Conservation (phyloP, 805 yeast genomes). For the Debaryomyces castellii region DNA sequence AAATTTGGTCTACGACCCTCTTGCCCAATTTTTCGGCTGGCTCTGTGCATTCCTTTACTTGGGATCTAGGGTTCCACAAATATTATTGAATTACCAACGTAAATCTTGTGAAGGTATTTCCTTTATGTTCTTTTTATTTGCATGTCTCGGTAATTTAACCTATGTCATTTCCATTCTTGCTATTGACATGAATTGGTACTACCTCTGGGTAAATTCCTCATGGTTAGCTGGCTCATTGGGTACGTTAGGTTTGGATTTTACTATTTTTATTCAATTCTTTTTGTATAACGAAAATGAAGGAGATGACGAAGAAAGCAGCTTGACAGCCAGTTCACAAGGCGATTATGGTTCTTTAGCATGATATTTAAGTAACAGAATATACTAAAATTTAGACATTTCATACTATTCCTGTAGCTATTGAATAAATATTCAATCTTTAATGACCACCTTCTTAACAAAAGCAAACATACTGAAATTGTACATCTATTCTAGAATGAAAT, state of each 20-base stretch:
- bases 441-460: no score
- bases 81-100: constrained; percentile 76
- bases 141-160: constrained; percentile 90
- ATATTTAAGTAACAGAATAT: not conserved
- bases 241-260: constrained; percentile 77
- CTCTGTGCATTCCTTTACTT: constrained; percentile 70
- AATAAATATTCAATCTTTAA: no score
- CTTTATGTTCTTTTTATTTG: constrained; percentile 89
- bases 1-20: constrained; percentile 61
- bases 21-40: constrained; percentile 90
- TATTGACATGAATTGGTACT: constrained; percentile 67
- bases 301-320: constrained; percentile 2
- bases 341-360: constrained; percentile 4
- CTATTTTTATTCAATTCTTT: constrained; percentile 85
- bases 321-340: not conserved
- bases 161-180: constrained; percentile 84
- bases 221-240: constrained; percentile 95
- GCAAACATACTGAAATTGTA: no score
- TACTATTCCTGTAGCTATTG: not conserved
- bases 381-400: not conserved
- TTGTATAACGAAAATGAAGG: constrained; percentile 50
- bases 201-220: constrained; percentile 77
- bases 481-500: no score
- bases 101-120: constrained; percentile 95
- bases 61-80: constrained; percentile 93